Evolutionary conservation across 1,139 yeast species (phyloP).

Genomic region (Kodamaea alishanica): DNA sequence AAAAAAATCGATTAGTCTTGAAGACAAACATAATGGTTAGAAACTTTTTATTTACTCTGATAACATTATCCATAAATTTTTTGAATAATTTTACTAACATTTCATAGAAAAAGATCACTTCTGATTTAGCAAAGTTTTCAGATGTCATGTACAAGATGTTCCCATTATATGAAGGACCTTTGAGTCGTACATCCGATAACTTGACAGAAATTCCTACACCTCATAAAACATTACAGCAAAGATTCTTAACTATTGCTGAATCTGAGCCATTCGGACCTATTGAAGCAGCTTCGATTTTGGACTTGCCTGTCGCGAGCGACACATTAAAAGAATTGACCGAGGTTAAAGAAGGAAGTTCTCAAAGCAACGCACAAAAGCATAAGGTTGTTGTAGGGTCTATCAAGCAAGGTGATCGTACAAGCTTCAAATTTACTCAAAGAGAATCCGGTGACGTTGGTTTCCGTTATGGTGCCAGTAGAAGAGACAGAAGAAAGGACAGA

Average conservation of each 20-base stretch:
- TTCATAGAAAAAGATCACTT: constrained; percentile 39
- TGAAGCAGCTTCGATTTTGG: constrained; percentile 87
- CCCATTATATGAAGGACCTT: constrained; percentile 57
- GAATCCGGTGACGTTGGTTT: constrained; percentile 81
- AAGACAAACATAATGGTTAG: constrained; percentile 65
- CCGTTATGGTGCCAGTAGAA: constrained; percentile 87
- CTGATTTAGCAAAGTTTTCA: constrained; percentile 56
- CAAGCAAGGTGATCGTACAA: constrained; percentile 55
- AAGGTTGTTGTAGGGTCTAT: constrained; percentile 48
- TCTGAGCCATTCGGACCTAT: constrained; percentile 96
- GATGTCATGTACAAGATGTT: constrained; percentile 71
- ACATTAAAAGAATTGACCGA: constrained; percentile 67
- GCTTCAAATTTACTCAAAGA: constrained; percentile 72
- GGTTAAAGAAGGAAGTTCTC: constrained; percentile 41
- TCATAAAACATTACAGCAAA: constrained; percentile 72
- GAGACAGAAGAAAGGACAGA: constrained; percentile 86
- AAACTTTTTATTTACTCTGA: constrained; percentile 14
- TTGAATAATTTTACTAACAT: constrained; percentile 28
- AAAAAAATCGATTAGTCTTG: constrained; percentile 70
- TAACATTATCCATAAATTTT: constrained; percentile 3
- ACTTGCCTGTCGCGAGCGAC: constrained; percentile 77
- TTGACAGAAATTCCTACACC: constrained; percentile 95
- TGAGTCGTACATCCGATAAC: constrained; percentile 50
- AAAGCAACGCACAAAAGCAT: constrained; percentile 20
- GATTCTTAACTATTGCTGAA: constrained; percentile 88